Evolutionary conservation across 108 stramenopile genomes (phyloP).

Genomic region (Licmophora abbreviata): DNA sequence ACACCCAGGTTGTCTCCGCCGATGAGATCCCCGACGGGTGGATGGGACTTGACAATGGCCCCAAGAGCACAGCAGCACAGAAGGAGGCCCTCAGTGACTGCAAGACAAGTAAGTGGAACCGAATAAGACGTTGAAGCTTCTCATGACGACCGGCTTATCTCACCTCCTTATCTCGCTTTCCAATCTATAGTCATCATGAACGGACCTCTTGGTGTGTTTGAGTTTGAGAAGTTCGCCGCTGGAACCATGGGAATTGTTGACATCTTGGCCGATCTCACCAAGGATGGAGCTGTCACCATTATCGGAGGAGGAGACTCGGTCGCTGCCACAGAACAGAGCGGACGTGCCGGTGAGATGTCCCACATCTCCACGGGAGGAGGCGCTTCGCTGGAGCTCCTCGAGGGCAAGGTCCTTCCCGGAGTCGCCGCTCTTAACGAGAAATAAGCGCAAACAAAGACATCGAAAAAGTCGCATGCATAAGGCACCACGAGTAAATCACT

Average conservation of each 20-base stretch:
- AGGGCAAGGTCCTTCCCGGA: slow-evolving; percentile 98
- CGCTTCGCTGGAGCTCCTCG: slow-evolving; percentile 96
- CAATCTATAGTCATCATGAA: slow-evolving; percentile 96
- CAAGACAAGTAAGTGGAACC: no score
- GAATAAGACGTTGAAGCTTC: no score
- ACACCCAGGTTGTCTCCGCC: slow-evolving; percentile 70
- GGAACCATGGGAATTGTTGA: slow-evolving; percentile 94
- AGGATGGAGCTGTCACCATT: slow-evolving; percentile 92
- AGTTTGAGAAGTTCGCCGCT: slow-evolving; percentile 90
- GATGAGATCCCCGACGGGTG: slow-evolving; percentile 97
- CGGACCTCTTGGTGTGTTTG: slow-evolving; percentile 99
- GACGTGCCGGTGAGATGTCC: slow-evolving; percentile 92
- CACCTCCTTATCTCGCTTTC: no score
- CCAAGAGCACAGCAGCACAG: slow-evolving; percentile 75
- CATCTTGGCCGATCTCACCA: slow-evolving; percentile 91
- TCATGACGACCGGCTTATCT: no score
- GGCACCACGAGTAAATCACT: no score
- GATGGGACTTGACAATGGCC: slow-evolving; percentile 99
- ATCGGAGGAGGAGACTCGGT: slow-evolving; percentile 99
- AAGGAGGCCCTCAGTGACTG: slow-evolving; percentile 83
- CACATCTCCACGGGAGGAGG: slow-evolving; percentile 99
- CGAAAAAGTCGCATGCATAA: no score
- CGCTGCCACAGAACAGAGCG: slow-evolving; percentile 89
- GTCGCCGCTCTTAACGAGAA: slow-evolving; percentile 94
- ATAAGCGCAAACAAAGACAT: no score